A percentile compares a stretch with the other conserved stretches of the same genome.
Evolutionary conservation across 2,329 filamentous ascomycete genomes (phyloP).

Genomic region (Aspergillus terreus): DNA sequence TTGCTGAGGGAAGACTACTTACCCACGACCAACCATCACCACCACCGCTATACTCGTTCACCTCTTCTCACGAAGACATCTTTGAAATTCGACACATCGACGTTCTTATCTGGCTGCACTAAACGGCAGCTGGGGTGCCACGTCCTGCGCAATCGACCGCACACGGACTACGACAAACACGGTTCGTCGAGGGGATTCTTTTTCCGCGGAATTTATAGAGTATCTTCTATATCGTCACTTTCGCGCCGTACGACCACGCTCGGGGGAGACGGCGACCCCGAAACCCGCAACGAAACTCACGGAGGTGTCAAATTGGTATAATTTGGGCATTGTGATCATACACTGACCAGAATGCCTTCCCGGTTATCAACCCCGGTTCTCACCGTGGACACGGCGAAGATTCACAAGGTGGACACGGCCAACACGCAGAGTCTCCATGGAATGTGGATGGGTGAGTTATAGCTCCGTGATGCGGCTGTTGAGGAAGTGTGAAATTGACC

Average conservation of each 20-base stretch:
- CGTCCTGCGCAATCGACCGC: slow-evolving; percentile 14
- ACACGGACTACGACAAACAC: not conserved
- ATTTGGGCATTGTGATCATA: slow-evolving; percentile 21
- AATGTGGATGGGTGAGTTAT: slow-evolving; percentile 86
- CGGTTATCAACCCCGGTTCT: slow-evolving; percentile 80
- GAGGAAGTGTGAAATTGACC: slow-evolving; percentile 20
- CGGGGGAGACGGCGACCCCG: slow-evolving; percentile 43
- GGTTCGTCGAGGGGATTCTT: slow-evolving; percentile 8
- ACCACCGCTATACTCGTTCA: not conserved
- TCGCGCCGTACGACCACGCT: slow-evolving; percentile 42
- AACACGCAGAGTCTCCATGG: slow-evolving; percentile 91
- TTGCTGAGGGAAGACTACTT: slow-evolving; percentile 5
- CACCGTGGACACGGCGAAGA: slow-evolving; percentile 84
- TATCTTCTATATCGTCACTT: slow-evolving; percentile 18
- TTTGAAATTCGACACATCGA: not conserved
- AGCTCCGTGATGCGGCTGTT: not conserved
- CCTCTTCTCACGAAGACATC: not conserved
- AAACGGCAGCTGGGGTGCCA: slow-evolving; percentile 18
- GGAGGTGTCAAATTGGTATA: slow-evolving; percentile 1
- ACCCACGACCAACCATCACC: not conserved
- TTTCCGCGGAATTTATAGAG: slow-evolving; percentile 10
- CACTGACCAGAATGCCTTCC: slow-evolving; percentile 65
- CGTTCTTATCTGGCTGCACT: slow-evolving; percentile 8
- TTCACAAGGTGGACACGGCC: slow-evolving; percentile 90
- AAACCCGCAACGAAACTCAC: slow-evolving; percentile 18